Conservation (phyloP, 2,329 filamentous ascomycete species). For the Talaromyces albobiverticillius region DNA sequence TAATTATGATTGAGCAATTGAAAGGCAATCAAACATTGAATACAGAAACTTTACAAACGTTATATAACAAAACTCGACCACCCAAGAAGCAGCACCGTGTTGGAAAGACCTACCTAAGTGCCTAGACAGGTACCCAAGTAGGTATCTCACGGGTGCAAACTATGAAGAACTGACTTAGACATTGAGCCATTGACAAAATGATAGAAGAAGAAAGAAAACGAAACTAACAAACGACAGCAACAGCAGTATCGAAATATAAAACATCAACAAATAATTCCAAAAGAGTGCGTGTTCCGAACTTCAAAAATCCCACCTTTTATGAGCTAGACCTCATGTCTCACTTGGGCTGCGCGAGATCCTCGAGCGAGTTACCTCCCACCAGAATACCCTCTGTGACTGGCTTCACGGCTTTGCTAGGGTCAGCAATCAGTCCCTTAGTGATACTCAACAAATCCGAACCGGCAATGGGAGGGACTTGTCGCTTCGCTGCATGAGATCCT, state of each 20-base stretch:
- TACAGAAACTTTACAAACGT: not conserved
- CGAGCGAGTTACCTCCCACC: not conserved
- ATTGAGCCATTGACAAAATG: not conserved
- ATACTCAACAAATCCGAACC: conserved; percentile 4
- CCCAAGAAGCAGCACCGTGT: too few relatives aligned
- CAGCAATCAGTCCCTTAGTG: not conserved
- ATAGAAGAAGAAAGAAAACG: not conserved
- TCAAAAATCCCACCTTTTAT: not conserved
- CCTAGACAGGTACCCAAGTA: not conserved
- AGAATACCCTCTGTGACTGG: conserved; percentile 7
- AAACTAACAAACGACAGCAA: not conserved
- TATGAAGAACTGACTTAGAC: not conserved
- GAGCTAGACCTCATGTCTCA: not conserved
- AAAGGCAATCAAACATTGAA: not conserved
- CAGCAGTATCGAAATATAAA: too few relatives aligned
- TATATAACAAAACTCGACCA: not conserved
- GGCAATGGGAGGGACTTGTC: conserved; percentile 13
- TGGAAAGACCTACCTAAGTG: not conserved
- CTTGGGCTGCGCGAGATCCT: not conserved
- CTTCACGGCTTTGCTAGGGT: not conserved
- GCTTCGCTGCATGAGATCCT: not conserved
- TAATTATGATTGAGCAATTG: not conserved
- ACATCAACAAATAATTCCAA: not conserved
- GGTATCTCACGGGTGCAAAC: not conserved
- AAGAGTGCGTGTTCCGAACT: too few relatives aligned